These are phyloP conservation scores for Carex kokanica DNA, from an alignment of 176 grass and related monocot species.

Conservation along the genomic window DNA sequence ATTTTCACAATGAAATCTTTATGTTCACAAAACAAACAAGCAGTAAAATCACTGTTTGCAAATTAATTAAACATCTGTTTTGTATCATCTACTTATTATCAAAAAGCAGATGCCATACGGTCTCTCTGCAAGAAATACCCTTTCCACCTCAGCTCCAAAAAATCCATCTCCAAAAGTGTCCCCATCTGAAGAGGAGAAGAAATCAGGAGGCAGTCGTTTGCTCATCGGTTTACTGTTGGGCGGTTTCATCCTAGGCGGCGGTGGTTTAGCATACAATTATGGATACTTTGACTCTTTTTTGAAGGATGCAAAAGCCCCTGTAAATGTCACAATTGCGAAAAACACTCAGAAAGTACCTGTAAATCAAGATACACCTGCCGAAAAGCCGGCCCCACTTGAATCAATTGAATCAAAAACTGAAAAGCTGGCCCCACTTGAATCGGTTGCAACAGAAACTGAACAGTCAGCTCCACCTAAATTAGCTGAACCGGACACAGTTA, in stretches of 20 bases:
- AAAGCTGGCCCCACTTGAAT: conserved; percentile 32
- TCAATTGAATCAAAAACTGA: conserved; percentile 25
- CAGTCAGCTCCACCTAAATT: conserved; percentile 32
- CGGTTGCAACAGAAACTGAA: conserved; percentile 25
- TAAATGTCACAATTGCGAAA: conserved; percentile 20
- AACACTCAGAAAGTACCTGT: conserved; percentile 36
- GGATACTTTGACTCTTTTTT: conserved; percentile 56
- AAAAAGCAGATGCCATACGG: conserved; percentile 42
- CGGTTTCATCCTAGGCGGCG: conserved; percentile 51
- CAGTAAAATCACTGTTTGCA: neutral
- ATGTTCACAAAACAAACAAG: neutral
- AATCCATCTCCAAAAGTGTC: conserved; percentile 41
- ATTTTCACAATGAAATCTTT: neutral
- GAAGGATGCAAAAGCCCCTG: conserved; percentile 41
- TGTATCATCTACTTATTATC: neutral
- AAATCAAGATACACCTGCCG: conserved; percentile 41
- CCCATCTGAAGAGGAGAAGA: conserved; percentile 40
- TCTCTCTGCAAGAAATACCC: conserved; percentile 52
- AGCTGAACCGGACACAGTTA: conserved; percentile 22
- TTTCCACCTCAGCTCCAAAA: conserved; percentile 57
- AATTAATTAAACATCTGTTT: conserved; percentile 7
- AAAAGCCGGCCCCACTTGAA: conserved; percentile 37
- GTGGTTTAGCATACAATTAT: conserved; percentile 65
- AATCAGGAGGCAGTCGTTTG: conserved; percentile 47
- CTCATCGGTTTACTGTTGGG: conserved; percentile 55